Percentiles rank a stretch among this genome's conserved stretches.
Evolutionary conservation across 257 asterid genomes (phyloP).

Genomic region (Solanum pennellii): DNA sequence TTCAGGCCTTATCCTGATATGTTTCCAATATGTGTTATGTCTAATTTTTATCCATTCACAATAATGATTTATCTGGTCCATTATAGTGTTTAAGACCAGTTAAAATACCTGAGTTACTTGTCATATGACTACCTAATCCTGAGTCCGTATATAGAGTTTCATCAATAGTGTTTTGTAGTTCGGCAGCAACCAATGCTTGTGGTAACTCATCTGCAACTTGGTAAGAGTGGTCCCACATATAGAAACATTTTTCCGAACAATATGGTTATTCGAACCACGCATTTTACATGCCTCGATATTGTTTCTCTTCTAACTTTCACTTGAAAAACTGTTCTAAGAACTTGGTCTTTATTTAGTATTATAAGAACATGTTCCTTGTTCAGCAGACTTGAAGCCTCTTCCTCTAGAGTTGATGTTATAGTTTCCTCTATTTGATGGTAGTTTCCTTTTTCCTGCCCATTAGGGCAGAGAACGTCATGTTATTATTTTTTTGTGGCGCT

Average conservation of each 20-base stretch:
- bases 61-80: background rate
- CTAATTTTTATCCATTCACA: background rate
- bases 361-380: background rate
- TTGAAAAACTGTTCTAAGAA: background rate
- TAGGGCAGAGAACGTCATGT: too few relatives aligned
- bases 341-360: too few relatives aligned
- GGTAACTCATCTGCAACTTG: background rate
- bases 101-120: background rate
- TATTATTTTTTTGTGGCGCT: background rate
- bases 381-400: background rate
- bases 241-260: background rate
- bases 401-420: background rate
- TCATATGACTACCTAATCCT: background rate
- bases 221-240: background rate
- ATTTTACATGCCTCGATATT: background rate
- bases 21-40: background rate
- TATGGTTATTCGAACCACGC: background rate
- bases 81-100: too few relatives aligned
- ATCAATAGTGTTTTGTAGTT: background rate
- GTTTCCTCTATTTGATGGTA: too few relatives aligned
- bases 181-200: background rate
- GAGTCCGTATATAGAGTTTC: background rate
- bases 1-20: background rate
- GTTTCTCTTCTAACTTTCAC: background rate
- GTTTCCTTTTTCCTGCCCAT: too few relatives aligned